Conservation (phyloP, 2,329 filamentous ascomycete species). For the Hypoxylon sp. region DNA sequence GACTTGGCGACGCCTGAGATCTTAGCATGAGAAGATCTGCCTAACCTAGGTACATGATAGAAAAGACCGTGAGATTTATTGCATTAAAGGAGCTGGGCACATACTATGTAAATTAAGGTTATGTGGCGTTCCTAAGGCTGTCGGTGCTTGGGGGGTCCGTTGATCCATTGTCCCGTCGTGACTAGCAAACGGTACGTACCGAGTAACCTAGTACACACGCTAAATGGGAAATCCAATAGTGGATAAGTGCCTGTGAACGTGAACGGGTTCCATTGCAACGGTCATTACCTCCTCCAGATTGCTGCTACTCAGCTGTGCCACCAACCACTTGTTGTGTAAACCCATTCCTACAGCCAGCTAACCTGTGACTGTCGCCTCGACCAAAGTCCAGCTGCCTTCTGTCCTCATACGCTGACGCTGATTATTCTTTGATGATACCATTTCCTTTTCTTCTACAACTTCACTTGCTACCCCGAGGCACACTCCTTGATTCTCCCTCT, state of each 20-base stretch:
- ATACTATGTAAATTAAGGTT: constrained; percentile 13
- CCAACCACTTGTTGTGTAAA: constrained; percentile 26
- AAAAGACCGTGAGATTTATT: constrained; percentile 9
- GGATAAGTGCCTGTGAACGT: constrained; percentile 35
- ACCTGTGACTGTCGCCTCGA: constrained; percentile 13
- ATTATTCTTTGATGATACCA: constrained; percentile 11
- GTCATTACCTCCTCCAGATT: constrained; percentile 14
- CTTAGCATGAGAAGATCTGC: neutral
- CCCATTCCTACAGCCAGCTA: neutral
- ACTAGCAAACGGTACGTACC: constrained; percentile 2
- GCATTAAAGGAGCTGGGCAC: constrained; percentile 14
- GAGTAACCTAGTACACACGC: constrained; percentile 25
- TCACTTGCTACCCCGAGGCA: constrained; percentile 3
- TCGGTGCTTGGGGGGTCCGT: neutral
- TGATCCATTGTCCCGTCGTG: constrained; percentile 16
- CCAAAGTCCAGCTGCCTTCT: neutral
- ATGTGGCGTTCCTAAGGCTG: constrained; percentile 8
- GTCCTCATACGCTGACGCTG: neutral
- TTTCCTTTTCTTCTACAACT: constrained; percentile 8
- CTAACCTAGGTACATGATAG: neutral
- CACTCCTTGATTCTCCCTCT: constrained; percentile 19
- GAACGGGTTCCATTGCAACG: constrained; percentile 14
- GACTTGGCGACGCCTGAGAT: neutral
- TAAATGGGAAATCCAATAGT: constrained; percentile 34
- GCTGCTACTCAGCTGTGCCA: constrained; percentile 7